Evolutionary conservation across 129 eudicot species (phyloP).

Genomic region (Erigeron canadensis): DNA sequence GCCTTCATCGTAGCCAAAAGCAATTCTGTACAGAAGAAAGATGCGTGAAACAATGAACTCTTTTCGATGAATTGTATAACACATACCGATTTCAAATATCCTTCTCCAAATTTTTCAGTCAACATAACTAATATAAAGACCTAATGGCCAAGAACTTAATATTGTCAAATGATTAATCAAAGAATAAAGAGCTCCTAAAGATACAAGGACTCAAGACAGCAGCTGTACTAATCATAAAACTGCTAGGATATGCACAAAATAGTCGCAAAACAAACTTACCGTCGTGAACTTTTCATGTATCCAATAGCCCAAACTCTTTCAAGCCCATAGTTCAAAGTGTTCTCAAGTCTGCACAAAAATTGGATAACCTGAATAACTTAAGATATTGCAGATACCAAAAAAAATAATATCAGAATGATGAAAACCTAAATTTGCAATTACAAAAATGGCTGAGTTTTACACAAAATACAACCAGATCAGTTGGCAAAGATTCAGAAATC

Average conservation of each 20-base stretch:
- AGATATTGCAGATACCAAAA: slow-evolving; percentile 11
- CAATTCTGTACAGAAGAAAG: slow-evolving; percentile 52
- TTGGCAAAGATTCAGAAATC: slow-evolving; percentile 19
- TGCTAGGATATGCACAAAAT: neutral
- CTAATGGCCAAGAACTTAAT: slow-evolving; percentile 7
- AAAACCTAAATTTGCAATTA: neutral
- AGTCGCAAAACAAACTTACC: slow-evolving; percentile 45
- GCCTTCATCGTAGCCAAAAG: slow-evolving; percentile 93
- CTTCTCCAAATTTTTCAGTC: slow-evolving; percentile 18
- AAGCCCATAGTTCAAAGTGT: slow-evolving; percentile 83
- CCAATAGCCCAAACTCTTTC: slow-evolving; percentile 98
- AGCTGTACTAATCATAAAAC: slow-evolving; percentile 4
- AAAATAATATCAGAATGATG: neutral
- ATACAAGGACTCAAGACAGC: neutral
- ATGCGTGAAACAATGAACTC: neutral
- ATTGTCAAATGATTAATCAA: slow-evolving; percentile 8
- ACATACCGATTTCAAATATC: slow-evolving; percentile 4
- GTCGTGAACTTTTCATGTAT: slow-evolving; percentile 75
- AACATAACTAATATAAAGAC: neutral
- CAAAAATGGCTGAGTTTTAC: neutral
- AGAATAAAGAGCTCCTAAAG: slow-evolving; percentile 5
- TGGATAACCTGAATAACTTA: slow-evolving; percentile 15
- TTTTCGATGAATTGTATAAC: slow-evolving; percentile 10
- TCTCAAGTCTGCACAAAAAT: slow-evolving; percentile 72
- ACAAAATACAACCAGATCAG: neutral